Base-by-base conservation (phyloP, 441 rosid genomes). In the Gossypium davidsonii region DNA sequence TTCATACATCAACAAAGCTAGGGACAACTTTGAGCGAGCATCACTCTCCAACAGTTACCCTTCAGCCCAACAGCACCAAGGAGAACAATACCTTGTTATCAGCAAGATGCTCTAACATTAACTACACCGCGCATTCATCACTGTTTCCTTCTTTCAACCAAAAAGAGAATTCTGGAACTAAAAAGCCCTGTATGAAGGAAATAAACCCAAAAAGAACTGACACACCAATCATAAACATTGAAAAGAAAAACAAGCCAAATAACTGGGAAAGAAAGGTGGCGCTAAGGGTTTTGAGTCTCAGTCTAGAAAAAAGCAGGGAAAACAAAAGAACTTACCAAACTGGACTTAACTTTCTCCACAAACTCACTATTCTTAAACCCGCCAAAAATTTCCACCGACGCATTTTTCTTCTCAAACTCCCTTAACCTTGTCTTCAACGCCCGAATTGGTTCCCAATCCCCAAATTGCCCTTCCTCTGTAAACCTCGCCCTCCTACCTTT, bases 401-500 rank as follows among this genome's bases (percentile, higher is more conserved):
- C 73, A 14, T 82, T 89, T 76, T 86, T 90, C 85, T 84, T 89
- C 88, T 93, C 98, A 55, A 93, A 84, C 74, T 91, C 94, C 79
- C 83, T 86, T 57, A 91, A 74, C 79, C 89, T 83, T 76, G 73
- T 87, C 80, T 87, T 88, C 71, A 91, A 79, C 7, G 83, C 83
- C 82, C 88, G 85, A 76, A 91, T 88, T 6, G 96, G 96, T 69
- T 90, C 87, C 98, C 97, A 93, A 48, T 86, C 87, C 60, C 81
- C 80, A 76, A 86, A 82, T 63, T 80, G 79, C 71, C 74, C 39
- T 28, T 76, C 88, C 80, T 87, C 96, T 48, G 74, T 83, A 80
- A 86, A 78, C 73, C 80, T 79, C 56, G 83, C 74, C 74, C 81
- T 77, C 72, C 26, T 57, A 57, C 34, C 31, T 57, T 57, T 57